phyloP scores from a whole-genome alignment of 1,284 basidiomycete genomes.

The Rhodotorula sp. region DNA sequence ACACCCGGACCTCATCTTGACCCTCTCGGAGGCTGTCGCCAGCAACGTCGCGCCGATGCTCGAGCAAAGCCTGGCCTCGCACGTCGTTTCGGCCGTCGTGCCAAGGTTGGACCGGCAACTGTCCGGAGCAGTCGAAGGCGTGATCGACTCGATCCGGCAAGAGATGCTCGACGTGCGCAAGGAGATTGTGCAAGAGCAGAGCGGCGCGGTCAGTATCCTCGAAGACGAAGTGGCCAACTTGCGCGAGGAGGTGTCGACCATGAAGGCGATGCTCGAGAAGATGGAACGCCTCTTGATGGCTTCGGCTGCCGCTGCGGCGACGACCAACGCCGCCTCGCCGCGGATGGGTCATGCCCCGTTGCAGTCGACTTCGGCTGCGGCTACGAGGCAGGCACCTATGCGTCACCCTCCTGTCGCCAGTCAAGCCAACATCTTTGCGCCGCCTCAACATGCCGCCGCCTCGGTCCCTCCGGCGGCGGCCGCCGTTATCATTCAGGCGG shows the following conservation, averaged over 20 bases:
- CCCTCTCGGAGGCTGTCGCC: slow-evolving; percentile 56
- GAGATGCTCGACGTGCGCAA: slow-evolving; percentile 56
- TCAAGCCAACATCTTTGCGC: neutral
- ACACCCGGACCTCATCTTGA: slow-evolving; percentile 68
- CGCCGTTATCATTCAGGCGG: neutral
- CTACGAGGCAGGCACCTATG: neutral
- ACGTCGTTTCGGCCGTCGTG: slow-evolving; percentile 66
- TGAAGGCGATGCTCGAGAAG: slow-evolving; percentile 30
- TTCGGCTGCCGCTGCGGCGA: neutral
- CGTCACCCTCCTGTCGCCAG: neutral
- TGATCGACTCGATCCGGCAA: slow-evolving; percentile 65
- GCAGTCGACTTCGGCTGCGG: neutral
- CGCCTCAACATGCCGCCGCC: neutral
- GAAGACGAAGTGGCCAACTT: slow-evolving; percentile 34
- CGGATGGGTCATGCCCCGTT: neutral
- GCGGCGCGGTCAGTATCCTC: slow-evolving; percentile 28
- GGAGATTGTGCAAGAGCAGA: slow-evolving; percentile 41
- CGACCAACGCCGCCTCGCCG: slow-evolving; percentile 2
- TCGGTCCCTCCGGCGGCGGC: neutral
- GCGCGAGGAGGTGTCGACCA: slow-evolving; percentile 19
- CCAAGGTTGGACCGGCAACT: slow-evolving; percentile 69
- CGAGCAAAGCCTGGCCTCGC: slow-evolving; percentile 59
- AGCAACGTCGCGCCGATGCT: slow-evolving; percentile 14
- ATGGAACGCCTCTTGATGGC: slow-evolving; percentile 27
- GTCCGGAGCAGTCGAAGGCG: slow-evolving; percentile 68